phyloP scores from a whole-genome alignment of 345 rosid species.

The Salix brachista region DNA sequence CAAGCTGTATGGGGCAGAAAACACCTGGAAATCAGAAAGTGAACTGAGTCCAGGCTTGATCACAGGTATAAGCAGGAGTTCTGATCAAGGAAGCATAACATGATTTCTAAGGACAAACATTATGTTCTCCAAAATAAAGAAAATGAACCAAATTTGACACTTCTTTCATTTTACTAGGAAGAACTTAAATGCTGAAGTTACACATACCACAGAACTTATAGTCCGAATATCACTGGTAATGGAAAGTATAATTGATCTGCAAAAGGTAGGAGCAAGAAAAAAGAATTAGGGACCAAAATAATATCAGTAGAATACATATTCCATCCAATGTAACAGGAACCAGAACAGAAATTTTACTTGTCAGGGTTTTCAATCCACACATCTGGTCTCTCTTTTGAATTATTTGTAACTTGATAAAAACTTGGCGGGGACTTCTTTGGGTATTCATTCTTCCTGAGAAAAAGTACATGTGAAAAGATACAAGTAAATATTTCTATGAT shows the following conservation, averaged over 20 bases:
- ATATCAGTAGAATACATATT: background rate
- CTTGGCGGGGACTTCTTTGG: conserved; percentile 79
- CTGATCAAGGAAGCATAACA: background rate
- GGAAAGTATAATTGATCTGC: conserved; percentile 82
- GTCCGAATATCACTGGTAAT: conserved; percentile 94
- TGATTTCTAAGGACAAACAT: background rate
- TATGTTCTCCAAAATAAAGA: background rate
- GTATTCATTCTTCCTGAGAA: conserved; percentile 75
- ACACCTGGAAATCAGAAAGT: conserved; percentile 46
- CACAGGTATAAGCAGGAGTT: background rate
- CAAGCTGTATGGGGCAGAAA: conserved; percentile 92
- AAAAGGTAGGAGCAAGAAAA: conserved; percentile 11
- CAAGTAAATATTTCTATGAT: background rate
- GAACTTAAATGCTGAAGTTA: conserved; percentile 4
- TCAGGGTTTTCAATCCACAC: conserved; percentile 98
- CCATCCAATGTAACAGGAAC: conserved; percentile 8
- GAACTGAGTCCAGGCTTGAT: background rate
- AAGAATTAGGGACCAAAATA: conserved; percentile 7
- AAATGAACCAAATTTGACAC: background rate
- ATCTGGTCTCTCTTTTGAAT: conserved; percentile 93
- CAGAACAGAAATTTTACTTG: conserved; percentile 48
- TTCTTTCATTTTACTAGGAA: background rate
- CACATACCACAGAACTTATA: conserved; percentile 84
- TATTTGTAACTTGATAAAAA: conserved; percentile 81
- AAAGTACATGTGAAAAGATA: conserved; percentile 11